phyloP scores from a whole-genome alignment of 176 grass and related monocot species.

The Puya raimondii region DNA sequence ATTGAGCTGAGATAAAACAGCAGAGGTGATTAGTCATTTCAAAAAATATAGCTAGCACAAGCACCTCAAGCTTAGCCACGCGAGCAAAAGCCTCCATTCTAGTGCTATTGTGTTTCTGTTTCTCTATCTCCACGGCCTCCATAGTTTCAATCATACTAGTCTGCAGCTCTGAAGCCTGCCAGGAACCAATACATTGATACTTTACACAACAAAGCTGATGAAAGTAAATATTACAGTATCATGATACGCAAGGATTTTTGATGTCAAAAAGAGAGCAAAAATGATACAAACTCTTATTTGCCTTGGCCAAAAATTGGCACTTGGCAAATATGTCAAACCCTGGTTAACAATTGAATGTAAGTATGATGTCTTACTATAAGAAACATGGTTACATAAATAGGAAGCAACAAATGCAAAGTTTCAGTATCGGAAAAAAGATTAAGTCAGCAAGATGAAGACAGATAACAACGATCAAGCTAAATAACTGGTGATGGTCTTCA shows the following conservation, averaged over 20 bases:
- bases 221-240: background rate
- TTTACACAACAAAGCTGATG: background rate
- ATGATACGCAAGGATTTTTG: background rate
- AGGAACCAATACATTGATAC: constrained; percentile 17
- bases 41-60: constrained; percentile 4
- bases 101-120: constrained; percentile 72
- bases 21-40: background rate
- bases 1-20: background rate
- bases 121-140: constrained; percentile 88
- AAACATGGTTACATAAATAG: too few relatives aligned
- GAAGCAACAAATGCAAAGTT: too few relatives aligned
- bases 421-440: too few relatives aligned
- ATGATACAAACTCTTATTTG: too few relatives aligned
- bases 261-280: background rate
- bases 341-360: too few relatives aligned
- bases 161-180: constrained; percentile 87
- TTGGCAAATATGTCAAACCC: too few relatives aligned
- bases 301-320: too few relatives aligned
- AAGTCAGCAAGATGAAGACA: too few relatives aligned
- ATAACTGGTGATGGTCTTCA: too few relatives aligned
- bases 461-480: too few relatives aligned
- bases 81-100: constrained; percentile 83
- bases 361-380: too few relatives aligned
- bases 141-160: constrained; percentile 87
- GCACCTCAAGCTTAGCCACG: constrained; percentile 82